Evolutionary conservation across 2,329 filamentous ascomycete species (phyloP).

Genomic region (Colletotrichum destructivum): DNA sequence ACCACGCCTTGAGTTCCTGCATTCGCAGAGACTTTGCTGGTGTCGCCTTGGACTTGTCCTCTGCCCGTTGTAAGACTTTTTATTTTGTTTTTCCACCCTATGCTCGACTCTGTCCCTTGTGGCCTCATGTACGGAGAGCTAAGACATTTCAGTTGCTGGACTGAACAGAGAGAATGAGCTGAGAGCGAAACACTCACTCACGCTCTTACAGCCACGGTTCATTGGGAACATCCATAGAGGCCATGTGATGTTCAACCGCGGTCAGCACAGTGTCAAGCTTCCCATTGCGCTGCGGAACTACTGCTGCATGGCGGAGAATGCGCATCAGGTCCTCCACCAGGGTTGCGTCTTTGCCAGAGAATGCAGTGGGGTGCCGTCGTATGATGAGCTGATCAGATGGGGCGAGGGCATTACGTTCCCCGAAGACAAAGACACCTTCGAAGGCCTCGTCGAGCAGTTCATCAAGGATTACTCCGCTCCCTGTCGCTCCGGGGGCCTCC

Average conservation of each 20-base stretch:
- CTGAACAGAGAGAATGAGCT: neutral
- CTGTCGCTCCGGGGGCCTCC: neutral
- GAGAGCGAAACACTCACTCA: neutral
- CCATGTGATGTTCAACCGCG: neutral
- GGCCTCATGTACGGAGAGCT: neutral
- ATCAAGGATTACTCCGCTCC: constrained; percentile 14
- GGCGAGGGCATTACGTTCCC: neutral
- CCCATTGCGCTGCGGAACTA: neutral
- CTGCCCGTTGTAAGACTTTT: neutral
- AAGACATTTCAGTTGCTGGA: neutral
- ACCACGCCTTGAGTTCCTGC: neutral
- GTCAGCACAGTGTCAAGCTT: neutral
- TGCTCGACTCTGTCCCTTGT: neutral
- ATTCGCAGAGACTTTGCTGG: neutral
- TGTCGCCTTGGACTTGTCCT: neutral
- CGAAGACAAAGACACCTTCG: constrained; percentile 2
- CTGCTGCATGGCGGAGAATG: neutral
- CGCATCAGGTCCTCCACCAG: neutral
- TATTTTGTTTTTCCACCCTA: neutral
- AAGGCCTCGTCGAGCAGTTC: neutral
- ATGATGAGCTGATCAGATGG: constrained; percentile 3
- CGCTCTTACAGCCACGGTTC: neutral
- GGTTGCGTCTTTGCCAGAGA: constrained; percentile 4
- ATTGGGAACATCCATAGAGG: neutral
- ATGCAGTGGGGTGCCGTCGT: constrained; percentile 1